Conservation (phyloP, 768 basidiomycete genomes). For the Lactifluus volemus region DNA sequence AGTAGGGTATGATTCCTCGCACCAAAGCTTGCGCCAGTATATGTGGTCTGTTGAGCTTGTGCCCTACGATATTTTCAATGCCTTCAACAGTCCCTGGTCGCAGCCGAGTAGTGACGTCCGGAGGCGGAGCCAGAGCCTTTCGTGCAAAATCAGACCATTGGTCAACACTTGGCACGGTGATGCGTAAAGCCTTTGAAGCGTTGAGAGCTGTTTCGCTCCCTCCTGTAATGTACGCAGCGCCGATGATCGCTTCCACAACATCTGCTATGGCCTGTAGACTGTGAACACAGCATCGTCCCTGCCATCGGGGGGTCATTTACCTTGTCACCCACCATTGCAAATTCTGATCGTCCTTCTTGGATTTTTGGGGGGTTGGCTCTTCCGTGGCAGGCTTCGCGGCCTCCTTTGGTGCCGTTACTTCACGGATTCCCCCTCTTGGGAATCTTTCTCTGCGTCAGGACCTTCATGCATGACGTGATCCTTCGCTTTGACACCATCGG, state of each 20-base stretch:
- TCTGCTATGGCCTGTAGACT: conserved; percentile 62
- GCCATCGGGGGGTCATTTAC: conserved; percentile 29
- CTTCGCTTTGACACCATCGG: neutral
- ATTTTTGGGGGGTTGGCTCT: neutral
- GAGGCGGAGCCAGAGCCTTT: conserved; percentile 36
- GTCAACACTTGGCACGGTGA: conserved; percentile 55
- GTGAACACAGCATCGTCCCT: neutral
- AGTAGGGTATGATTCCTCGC: conserved; percentile 20
- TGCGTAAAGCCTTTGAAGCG: conserved; percentile 52
- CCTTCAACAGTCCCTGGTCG: conserved; percentile 41
- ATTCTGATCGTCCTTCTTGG: conserved; percentile 29
- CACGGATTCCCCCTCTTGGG: neutral
- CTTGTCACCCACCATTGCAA: conserved; percentile 67
- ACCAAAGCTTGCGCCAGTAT: conserved; percentile 71
- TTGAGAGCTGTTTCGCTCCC: conserved; percentile 60
- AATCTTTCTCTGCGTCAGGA: neutral
- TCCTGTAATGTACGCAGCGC: conserved; percentile 69
- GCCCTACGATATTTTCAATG: conserved; percentile 57
- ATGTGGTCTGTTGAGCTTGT: conserved; percentile 51
- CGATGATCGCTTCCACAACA: conserved; percentile 77
- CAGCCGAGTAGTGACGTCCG: conserved; percentile 37
- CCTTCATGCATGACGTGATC: neutral
- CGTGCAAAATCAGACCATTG: conserved; percentile 65
- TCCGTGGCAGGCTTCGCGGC: neutral
- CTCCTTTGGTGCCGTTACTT: neutral